Evolutionary conservation across 2,329 filamentous ascomycete genomes (phyloP), one percentile per base, ranked within the genome.

Genomic region (Ilyonectria robusta): DNA sequence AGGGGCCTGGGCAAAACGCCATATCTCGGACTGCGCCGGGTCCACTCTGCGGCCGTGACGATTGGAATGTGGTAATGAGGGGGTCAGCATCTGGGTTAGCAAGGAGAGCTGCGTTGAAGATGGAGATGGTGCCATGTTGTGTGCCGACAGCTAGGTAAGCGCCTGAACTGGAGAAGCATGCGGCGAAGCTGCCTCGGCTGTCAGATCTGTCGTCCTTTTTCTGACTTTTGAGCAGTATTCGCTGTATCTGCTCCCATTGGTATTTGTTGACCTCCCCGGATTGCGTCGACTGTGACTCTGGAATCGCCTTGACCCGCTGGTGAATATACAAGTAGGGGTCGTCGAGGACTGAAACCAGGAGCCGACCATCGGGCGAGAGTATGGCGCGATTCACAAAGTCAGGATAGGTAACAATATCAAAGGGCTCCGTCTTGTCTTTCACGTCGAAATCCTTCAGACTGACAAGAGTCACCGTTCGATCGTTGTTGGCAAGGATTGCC

Each of bases 381-480:
- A 95, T 89, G 37, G 95, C 94, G 76, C 97, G 94, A 76, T 99
- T 99, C 83, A 98, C 95, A 70, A 91, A 93, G 77, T 95, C 93
- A 6, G 93, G 92, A 70, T 97, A 92, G 4, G 88, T 86, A 59
- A 98, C 83, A 48, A 91, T 87, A 61, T 93, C 90, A 23, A 97
- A 82, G 40, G 92, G 85, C 66, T 92, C 85, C 15, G 80, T 79
- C 54, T 80, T 79, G 17, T 83, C 80, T 50, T 78, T 78, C 37
- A 75, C 75, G 4, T 82, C 80, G 58, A 90, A 88, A 59, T 91
- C 88, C 31, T 88, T 85, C 21, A 98, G 84, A 55, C 91, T 92
- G 77, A 97, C 94, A n/a, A 98, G 83, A 31, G 92, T 92, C 63
- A 98, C 93, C 1, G 93, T 94, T 78, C 91, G 92, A 82, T 98